A percentile compares a stretch with the other conserved stretches of the same genome.
phyloP scores from a whole-genome alignment of 2,329 filamentous ascomycete genomes.

The Zalaria obscura region DNA sequence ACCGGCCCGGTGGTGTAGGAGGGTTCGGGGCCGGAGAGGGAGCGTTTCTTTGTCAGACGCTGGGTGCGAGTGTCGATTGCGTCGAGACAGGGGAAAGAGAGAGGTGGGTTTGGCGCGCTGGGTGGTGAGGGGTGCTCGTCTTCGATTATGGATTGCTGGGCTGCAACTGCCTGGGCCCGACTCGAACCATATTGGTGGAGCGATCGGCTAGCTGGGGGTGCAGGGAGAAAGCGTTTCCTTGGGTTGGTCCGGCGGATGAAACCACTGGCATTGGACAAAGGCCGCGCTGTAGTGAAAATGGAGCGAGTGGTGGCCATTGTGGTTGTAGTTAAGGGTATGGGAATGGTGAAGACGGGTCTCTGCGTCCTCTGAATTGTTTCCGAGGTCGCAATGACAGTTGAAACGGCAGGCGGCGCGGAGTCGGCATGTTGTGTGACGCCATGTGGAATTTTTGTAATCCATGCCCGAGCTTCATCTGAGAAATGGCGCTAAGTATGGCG shows the following conservation, averaged over 20 bases:
- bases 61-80: conserved; percentile 62
- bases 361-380: too few relatives aligned
- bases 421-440: too few relatives aligned
- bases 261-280: conserved; percentile 5
- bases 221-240: conserved; percentile 7
- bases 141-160: conserved; percentile 9
- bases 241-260: conserved; percentile 10
- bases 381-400: too few relatives aligned
- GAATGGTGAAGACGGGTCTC: too few relatives aligned
- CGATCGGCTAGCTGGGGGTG: conserved; percentile 1
- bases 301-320: neutral
- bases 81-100: conserved; percentile 83
- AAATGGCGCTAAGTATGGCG: too few relatives aligned
- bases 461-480: too few relatives aligned
- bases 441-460: too few relatives aligned
- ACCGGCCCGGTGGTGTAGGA: conserved; percentile 88
- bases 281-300: neutral
- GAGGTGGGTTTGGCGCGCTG: conserved; percentile 58
- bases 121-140: conserved; percentile 13
- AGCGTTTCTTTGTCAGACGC: conserved; percentile 50
- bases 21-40: conserved; percentile 68
- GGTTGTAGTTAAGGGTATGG: too few relatives aligned
- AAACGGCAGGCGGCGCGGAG: too few relatives aligned
- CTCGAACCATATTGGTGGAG: conserved; percentile 1
- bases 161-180: conserved; percentile 12